Evolutionary conservation across 495 filamentous ascomycete species (phyloP), one percentile per base, ranked within the genome.

Genomic region (Annulohypoxylon bovei): DNA sequence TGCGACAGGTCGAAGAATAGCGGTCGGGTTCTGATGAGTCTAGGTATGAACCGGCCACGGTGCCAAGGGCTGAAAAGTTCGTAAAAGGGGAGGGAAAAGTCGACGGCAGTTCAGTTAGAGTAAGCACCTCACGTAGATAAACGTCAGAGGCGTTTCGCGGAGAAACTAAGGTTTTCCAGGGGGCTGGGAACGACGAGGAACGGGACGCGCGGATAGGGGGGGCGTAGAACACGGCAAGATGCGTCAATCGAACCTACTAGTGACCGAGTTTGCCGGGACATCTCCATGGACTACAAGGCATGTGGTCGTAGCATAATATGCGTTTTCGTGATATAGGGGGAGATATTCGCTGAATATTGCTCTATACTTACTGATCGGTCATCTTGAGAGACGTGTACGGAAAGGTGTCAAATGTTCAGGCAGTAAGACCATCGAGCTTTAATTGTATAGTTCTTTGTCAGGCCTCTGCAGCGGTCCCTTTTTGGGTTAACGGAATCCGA

Each of bases 261-360:
- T 20, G 25, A 33, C 52, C 35, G 44, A 59, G 50, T 54, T 63
- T 71, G 57, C 68, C 52, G 68, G 39, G 49, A 25, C 49, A 8
- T 44, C 20, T 35, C 37, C 53, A 23, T 53, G 22, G 22, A 40
- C 49, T 56, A 54, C 55, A 67, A 55, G 28, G 22, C 27, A 23
- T 50, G 25, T 50, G 30, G 50, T 40, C 39, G 28, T 55, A 33
- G 56, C 28, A n/a, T 55, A 54, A 67, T 56, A 61, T 27, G 11
- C 18, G 14, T 23, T 47, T 35, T 20, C 14, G 30, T 70, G 49
- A 57, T 70, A 70, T 70, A 70, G 39, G 40, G 42, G 46, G 47
- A 64, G 49, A 28, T 61, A 64, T 62, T 72, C 70, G 70, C 70
- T 65, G 65, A 68, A 50, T 68, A 65, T 72, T 72, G 61, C 70